phyloP scores from a whole-genome alignment of 1,284 basidiomycete species.

The Rhodotorula sp. region DNA sequence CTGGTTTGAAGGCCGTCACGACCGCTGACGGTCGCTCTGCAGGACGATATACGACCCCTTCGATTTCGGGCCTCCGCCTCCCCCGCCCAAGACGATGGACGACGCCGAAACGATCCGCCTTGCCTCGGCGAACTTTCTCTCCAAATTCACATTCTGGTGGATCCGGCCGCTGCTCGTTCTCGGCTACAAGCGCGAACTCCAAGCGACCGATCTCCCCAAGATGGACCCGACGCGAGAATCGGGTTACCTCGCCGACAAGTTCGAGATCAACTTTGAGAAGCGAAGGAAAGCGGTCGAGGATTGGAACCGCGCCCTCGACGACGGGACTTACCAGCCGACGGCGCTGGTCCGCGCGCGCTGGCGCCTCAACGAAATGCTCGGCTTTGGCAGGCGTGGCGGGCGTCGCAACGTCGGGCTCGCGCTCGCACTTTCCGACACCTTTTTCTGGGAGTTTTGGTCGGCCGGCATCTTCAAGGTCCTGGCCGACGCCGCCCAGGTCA shows the following conservation, averaged over 20 bases:
- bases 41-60: slow-evolving; percentile 37
- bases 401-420: slow-evolving; percentile 58
- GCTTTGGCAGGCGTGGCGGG: slow-evolving; percentile 39
- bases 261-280: slow-evolving; percentile 35
- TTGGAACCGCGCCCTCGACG: slow-evolving; percentile 47
- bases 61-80: slow-evolving; percentile 54
- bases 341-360: slow-evolving; percentile 25
- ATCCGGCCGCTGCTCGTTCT: slow-evolving; percentile 50
- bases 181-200: slow-evolving; percentile 59
- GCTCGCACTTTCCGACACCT: slow-evolving; percentile 66
- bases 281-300: slow-evolving; percentile 44
- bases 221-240: slow-evolving; percentile 60
- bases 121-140: slow-evolving; percentile 59
- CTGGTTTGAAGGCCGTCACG: neutral
- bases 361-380: slow-evolving; percentile 24
- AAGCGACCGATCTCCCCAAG: slow-evolving; percentile 43
- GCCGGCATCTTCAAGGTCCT: slow-evolving; percentile 56
- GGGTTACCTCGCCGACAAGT: slow-evolving; percentile 55
- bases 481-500: slow-evolving; percentile 58
- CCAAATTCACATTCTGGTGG: slow-evolving; percentile 58
- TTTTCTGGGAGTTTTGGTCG: slow-evolving; percentile 78
- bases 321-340: slow-evolving; percentile 39
- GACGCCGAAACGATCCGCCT: slow-evolving; percentile 63
- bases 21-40: neutral
- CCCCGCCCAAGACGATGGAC: slow-evolving; percentile 59